Percentiles rank a stretch among this genome's conserved stretches.
Conservation (phyloP, 2,329 filamentous ascomycete species). For the Fusarium longipes region DNA sequence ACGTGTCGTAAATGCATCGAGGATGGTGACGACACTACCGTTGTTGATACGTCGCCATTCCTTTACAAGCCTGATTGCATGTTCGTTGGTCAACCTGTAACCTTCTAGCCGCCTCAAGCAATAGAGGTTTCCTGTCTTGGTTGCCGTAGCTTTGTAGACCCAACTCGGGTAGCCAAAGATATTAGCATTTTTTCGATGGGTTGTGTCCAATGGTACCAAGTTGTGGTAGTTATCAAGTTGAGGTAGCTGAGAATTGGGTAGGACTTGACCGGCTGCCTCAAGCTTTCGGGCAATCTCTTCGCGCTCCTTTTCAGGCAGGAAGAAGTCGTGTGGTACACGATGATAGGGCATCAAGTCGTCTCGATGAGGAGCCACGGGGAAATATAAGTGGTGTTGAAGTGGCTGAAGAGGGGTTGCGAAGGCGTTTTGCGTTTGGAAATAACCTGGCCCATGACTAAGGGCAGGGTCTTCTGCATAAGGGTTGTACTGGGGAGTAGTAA, state of each 20-base stretch:
- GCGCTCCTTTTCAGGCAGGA: constrained; percentile 85
- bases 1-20: constrained; percentile 93
- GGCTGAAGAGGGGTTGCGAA: constrained; percentile 69
- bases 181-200: constrained; percentile 78
- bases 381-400: constrained; percentile 92
- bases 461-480: constrained; percentile 82
- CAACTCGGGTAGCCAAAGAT: constrained; percentile 91
- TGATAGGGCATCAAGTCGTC: constrained; percentile 88
- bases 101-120: constrained; percentile 88
- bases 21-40: constrained; percentile 83
- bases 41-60: constrained; percentile 89
- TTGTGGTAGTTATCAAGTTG: constrained; percentile 91
- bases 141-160: constrained; percentile 94
- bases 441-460: constrained; percentile 69
- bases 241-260: constrained; percentile 81
- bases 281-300: constrained; percentile 91
- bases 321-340: constrained; percentile 88
- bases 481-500: constrained; percentile 68
- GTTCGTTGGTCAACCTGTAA: constrained; percentile 88
- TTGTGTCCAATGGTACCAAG: constrained; percentile 87
- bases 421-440: constrained; percentile 70
- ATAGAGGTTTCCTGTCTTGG: constrained; percentile 89
- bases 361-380: constrained; percentile 83
- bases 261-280: constrained; percentile 84
- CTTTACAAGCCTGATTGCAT: constrained; percentile 85